Conservation (phyloP, 2,329 filamentous ascomycete genomes). For the Thelonectria olida region DNA sequence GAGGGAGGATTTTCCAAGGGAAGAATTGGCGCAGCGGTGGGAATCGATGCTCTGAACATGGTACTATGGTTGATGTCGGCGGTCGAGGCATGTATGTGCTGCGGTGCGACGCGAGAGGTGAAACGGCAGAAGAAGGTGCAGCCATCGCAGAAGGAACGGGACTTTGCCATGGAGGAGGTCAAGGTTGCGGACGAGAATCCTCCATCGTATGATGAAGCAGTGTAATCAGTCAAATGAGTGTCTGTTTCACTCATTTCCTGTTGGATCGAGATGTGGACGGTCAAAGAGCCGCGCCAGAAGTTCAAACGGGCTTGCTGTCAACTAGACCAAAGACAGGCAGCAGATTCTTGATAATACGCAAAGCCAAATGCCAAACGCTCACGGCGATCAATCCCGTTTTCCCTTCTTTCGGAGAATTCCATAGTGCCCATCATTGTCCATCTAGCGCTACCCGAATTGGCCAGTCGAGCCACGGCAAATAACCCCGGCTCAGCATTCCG, state of each 20-base stretch:
- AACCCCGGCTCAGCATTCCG: constrained; percentile 26
- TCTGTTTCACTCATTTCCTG: not conserved
- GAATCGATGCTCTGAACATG: constrained; percentile 22
- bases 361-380: no score
- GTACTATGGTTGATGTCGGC: constrained; percentile 19
- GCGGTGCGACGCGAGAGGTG: not conserved
- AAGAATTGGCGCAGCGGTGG: constrained; percentile 2
- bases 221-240: not conserved
- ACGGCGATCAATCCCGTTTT: not conserved
- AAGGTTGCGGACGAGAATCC: constrained; percentile 8
- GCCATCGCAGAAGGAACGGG: not conserved
- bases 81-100: constrained; percentile 22
- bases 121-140: not conserved
- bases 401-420: constrained; percentile 8
- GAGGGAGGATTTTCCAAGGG: not conserved
- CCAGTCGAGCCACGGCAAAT: constrained; percentile 38
- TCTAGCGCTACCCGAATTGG: constrained; percentile 30
- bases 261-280: not conserved
- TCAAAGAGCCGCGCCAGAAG: not conserved
- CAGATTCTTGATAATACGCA: no score
- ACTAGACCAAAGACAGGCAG: no score
- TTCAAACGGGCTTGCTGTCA: no score
- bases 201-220: constrained; percentile 7
- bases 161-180: not conserved
- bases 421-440: constrained; percentile 7